These are phyloP conservation scores for Diaporthe sp. DNA, from an alignment of 2,329 filamentous ascomycete genomes.

Conservation along the genomic window DNA sequence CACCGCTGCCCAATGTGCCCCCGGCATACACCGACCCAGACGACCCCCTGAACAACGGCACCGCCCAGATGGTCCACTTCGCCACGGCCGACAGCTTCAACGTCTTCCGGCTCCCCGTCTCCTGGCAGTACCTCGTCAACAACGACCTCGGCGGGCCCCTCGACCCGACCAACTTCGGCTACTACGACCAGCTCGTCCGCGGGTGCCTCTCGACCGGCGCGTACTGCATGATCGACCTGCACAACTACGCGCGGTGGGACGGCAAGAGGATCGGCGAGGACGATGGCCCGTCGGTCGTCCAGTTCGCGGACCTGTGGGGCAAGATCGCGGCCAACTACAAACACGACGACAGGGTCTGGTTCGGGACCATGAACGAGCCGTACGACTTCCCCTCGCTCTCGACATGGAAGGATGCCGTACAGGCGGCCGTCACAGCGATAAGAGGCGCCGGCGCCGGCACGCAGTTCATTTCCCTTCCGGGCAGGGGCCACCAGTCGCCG, in stretches of 20 bases:
- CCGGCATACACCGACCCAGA: slow-evolving; percentile 31
- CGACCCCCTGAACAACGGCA: slow-evolving; percentile 43
- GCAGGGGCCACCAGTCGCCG: slow-evolving; percentile 63
- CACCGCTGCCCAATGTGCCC: not conserved
- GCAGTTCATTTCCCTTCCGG: slow-evolving; percentile 75
- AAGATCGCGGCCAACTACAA: slow-evolving; percentile 70
- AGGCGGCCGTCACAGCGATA: slow-evolving; percentile 74
- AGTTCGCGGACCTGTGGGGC: slow-evolving; percentile 72
- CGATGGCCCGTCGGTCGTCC: slow-evolving; percentile 69
- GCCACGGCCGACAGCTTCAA: slow-evolving; percentile 66
- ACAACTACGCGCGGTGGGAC: slow-evolving; percentile 49
- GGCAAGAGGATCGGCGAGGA: slow-evolving; percentile 70
- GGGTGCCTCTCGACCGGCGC: slow-evolving; percentile 63
- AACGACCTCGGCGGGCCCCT: slow-evolving; percentile 58
- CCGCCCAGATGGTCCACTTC: slow-evolving; percentile 69
- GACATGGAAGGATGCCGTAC: slow-evolving; percentile 71
- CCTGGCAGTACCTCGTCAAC: slow-evolving; percentile 67
- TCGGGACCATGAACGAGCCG: slow-evolving; percentile 78
- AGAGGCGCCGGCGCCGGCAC: slow-evolving; percentile 69
- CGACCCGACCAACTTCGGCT: slow-evolving; percentile 55
- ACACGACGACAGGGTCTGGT: slow-evolving; percentile 64
- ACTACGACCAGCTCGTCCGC: slow-evolving; percentile 64
- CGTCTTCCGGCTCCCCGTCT: slow-evolving; percentile 67
- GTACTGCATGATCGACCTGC: slow-evolving; percentile 62
- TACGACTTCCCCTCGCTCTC: slow-evolving; percentile 67